A percentile compares a stretch with the other conserved stretches of the same genome.
phyloP scores from a whole-genome alignment of 2,329 filamentous ascomycete genomes.

The Penicillium sumatraense region DNA sequence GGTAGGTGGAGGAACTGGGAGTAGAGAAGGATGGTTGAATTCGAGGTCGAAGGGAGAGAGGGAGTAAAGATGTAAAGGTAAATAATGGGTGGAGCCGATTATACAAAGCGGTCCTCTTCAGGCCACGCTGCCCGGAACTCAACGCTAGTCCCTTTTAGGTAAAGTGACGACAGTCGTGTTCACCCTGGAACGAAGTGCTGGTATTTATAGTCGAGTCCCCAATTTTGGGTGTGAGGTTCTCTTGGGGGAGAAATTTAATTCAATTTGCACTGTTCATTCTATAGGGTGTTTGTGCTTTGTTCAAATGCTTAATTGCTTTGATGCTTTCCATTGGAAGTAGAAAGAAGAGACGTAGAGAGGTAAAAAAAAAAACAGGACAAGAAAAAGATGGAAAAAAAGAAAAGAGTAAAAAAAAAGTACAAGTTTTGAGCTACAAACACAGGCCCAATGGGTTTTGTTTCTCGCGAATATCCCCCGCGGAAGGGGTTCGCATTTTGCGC shows the following conservation, averaged over 20 bases:
- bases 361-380: neutral
- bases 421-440: conserved; percentile 1
- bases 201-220: neutral
- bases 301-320: conserved; percentile 5
- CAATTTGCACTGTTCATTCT: neutral
- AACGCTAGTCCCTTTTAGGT: conserved; percentile 32
- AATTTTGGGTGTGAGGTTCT: neutral
- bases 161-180: conserved; percentile 33
- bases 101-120: conserved; percentile 37
- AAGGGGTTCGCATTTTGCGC: conserved; percentile 12
- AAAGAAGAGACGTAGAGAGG: neutral
- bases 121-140: conserved; percentile 48
- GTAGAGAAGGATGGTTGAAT: conserved; percentile 11
- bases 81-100: conserved; percentile 26
- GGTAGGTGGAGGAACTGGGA: neutral
- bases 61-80: conserved; percentile 10
- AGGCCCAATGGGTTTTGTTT: conserved; percentile 23
- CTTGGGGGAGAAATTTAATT: neutral
- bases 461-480: conserved; percentile 1
- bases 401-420: conserved; percentile 1
- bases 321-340: conserved; percentile 20
- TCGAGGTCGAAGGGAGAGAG: conserved; percentile 14
- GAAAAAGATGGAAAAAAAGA: neutral
- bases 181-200: conserved; percentile 8
- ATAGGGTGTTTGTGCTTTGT: neutral